Conservation (phyloP, 805 yeast species). For the Candida sithepensis region DNA sequence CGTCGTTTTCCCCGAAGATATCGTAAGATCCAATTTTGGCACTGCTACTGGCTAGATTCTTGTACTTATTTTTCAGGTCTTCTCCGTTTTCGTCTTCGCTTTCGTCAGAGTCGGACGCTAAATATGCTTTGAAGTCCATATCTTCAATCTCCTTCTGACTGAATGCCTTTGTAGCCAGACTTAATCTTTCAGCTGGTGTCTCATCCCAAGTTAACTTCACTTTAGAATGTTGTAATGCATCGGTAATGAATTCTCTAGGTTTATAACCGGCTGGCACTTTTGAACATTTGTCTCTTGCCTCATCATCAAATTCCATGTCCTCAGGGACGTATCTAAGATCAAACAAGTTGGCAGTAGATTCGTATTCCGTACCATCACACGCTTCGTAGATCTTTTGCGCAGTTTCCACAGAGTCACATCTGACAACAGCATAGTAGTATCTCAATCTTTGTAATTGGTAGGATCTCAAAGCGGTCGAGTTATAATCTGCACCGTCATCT, state of each 20-base stretch:
- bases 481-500: conserved; percentile 79
- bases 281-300: conserved; percentile 69
- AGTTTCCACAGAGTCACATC: conserved; percentile 70
- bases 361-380: conserved; percentile 95
- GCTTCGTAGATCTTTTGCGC: conserved; percentile 74
- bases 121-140: conserved; percentile 88
- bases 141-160: conserved; percentile 85
- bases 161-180: conserved; percentile 75
- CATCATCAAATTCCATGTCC: conserved; percentile 81
- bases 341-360: conserved; percentile 90
- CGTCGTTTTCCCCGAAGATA: conserved; percentile 24
- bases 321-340: conserved; percentile 93
- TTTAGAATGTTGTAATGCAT: conserved; percentile 93
- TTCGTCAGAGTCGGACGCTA: conserved; percentile 74
- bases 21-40: conserved; percentile 16
- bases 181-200: conserved; percentile 85
- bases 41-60: conserved; percentile 46
- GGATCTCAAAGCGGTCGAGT: conserved; percentile 75
- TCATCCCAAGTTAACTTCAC: conserved; percentile 98
- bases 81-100: conserved; percentile 40
- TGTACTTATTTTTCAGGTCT: conserved; percentile 53
- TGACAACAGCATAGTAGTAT: conserved; percentile 88
- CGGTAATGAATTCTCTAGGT: conserved; percentile 82
- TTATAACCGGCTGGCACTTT: conserved; percentile 73
- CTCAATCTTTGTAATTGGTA: conserved; percentile 91